Base-by-base conservation (phyloP, 2,329 filamentous ascomycete species). In the Dactylellina parvicollis region DNA sequence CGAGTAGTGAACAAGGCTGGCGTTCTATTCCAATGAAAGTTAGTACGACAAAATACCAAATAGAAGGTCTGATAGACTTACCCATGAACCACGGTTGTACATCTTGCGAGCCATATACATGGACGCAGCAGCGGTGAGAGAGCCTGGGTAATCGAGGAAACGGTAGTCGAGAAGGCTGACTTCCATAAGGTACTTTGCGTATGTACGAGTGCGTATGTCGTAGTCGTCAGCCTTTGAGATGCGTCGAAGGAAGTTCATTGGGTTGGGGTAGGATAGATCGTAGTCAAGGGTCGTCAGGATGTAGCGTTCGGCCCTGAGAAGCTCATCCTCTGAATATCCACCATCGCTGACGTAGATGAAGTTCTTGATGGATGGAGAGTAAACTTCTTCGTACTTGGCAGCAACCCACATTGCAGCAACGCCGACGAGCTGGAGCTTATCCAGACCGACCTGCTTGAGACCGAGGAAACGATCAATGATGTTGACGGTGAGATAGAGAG, bases 221-320 rank as follows among this genome's bases (percentile, higher is more conserved):
- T 99, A 99, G 85, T 96, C 95, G 83, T 99, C 96, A 79, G 95
- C 96, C 85, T 99, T 99, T 75, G 94, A 98, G 82, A 99, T 96
- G 77, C 96, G 91, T 76, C 95, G 92, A 74, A 99, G 88, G 84
- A 99, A 99, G 86, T 99, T 99, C 95, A 99, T 99, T 20, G 95
- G 95, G 83, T 99, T 99, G 65, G 95, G 95, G 80, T 97, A 99
- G 84, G 93, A 97, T 76, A 99, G 88, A 80, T 99, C 94, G 81
- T 97, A 99, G 83, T 97, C 90, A 74, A 99, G 87, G 4, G 92
- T 92, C 76, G 88, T 87, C 57, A 99, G 89, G 76, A 99, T 89
- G 80, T 96, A 96, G 77, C 95, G 91, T 83, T 99, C 95, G n/a
- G 95, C 95, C 79, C 92, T 94, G 38, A 99, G 86, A 77, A 99